These are phyloP conservation scores for Fusarium drepaniforme DNA, from an alignment of 2,329 filamentous ascomycete genomes.

Conservation along the genomic window DNA sequence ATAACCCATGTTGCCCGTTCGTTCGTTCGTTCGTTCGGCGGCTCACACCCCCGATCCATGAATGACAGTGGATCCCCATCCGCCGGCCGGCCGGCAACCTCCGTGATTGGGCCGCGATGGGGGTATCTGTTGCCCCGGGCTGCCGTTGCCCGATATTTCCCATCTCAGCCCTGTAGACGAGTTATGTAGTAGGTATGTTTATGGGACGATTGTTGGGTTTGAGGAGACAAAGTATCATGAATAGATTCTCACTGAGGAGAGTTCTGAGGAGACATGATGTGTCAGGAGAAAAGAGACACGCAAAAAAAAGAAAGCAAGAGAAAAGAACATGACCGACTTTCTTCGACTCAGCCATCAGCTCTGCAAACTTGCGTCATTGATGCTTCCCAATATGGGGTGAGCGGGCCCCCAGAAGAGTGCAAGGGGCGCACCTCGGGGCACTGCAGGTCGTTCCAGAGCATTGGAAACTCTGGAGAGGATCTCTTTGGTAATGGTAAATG, in stretches of 20 bases:
- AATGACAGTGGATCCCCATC: slow-evolving; percentile 11
- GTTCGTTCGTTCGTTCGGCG: neutral
- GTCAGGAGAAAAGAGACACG: neutral
- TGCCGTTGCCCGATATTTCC: slow-evolving; percentile 22
- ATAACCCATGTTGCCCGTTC: neutral
- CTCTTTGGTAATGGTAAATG: slow-evolving; percentile 8
- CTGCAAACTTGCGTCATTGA: slow-evolving; percentile 7
- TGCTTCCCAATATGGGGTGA: slow-evolving; percentile 19
- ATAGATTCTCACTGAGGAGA: neutral
- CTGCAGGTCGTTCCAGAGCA: slow-evolving; percentile 24
- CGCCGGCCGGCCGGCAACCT: slow-evolving; percentile 33
- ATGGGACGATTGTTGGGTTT: neutral
- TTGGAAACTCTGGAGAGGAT: slow-evolving; percentile 12
- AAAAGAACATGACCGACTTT: slow-evolving; percentile 4
- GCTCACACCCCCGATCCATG: neutral
- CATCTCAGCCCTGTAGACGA: slow-evolving; percentile 28
- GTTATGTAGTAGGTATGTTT: neutral
- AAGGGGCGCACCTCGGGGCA: slow-evolving; percentile 8
- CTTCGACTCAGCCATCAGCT: slow-evolving; percentile 1
- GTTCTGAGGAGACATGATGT: neutral
- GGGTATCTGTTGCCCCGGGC: slow-evolving; percentile 11
- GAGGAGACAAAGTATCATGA: neutral
- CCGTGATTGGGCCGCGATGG: slow-evolving; percentile 40
- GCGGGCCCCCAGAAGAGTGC: slow-evolving; percentile 1
- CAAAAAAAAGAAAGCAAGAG: neutral